Evolutionary conservation across 441 rosid genomes (phyloP).

Genomic region (Corymbia calophylla): DNA sequence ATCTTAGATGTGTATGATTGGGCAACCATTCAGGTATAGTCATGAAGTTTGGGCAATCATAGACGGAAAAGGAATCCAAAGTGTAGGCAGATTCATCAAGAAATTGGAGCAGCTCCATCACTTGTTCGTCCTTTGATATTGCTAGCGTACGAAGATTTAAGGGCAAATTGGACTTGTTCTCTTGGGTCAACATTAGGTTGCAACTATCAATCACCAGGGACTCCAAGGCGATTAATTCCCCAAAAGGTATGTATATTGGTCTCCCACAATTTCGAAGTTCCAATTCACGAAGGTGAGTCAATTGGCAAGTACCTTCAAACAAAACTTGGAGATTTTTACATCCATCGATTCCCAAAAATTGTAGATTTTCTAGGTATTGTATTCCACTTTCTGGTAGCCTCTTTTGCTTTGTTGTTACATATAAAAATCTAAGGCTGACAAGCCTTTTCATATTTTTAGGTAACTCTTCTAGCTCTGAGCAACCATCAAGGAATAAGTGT

Average conservation of each 20-base stretch:
- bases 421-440: no score
- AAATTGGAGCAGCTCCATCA: no score
- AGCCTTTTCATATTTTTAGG: no score
- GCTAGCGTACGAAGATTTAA: rapidly evolving
- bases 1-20: no score
- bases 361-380: no score
- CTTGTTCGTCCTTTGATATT: no score
- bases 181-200: background rate
- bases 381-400: no score
- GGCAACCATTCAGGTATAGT: no score
- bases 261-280: rapidly evolving
- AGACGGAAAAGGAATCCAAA: rapidly evolving
- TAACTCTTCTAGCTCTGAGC: background rate
- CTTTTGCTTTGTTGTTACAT: no score
- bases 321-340: background rate
- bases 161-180: background rate
- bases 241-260: background rate
- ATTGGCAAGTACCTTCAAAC: background rate
- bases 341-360: rapidly evolving
- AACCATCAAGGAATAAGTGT: rapidly evolving
- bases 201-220: rapidly evolving
- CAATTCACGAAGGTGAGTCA: rapidly evolving
- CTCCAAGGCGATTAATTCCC: background rate
- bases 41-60: no score
- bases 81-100: no score